Evolutionary conservation across 2,329 filamentous ascomycete species (phyloP).

Genomic region (Calonectria fujianensis): DNA sequence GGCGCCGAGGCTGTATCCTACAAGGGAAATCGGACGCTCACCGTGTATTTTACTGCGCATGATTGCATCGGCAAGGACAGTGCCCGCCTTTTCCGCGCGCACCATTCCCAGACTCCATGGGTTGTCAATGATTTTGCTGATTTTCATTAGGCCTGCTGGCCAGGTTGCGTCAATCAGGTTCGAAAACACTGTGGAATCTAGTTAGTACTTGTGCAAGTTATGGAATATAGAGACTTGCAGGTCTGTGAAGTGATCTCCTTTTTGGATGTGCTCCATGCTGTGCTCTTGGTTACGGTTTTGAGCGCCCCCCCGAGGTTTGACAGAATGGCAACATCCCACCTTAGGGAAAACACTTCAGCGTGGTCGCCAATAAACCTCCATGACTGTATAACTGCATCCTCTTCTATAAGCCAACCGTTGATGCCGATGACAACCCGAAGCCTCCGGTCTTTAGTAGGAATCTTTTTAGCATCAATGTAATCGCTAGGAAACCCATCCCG

Average conservation of each 20-base stretch:
- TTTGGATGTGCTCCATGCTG: constrained; percentile 85
- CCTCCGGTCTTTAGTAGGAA: constrained; percentile 76
- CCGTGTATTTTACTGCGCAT: constrained; percentile 86
- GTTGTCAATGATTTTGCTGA: constrained; percentile 86
- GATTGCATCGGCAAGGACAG: constrained; percentile 86
- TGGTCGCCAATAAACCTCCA: constrained; percentile 86
- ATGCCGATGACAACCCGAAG: constrained; percentile 89
- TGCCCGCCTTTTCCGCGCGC: constrained; percentile 82
- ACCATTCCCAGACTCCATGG: constrained; percentile 86
- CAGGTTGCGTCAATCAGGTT: constrained; percentile 76
- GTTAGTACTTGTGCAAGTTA: not conserved
- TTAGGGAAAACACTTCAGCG: constrained; percentile 87
- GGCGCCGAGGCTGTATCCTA: constrained; percentile 89
- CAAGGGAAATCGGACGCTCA: constrained; percentile 85
- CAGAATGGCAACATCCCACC: constrained; percentile 88
- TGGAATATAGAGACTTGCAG: constrained; percentile 62
- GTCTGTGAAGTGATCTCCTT: constrained; percentile 68
- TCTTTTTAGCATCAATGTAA: constrained; percentile 69
- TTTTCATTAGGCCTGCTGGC: constrained; percentile 78
- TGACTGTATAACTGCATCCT: constrained; percentile 80
- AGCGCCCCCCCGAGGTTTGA: constrained; percentile 86
- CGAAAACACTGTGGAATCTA: constrained; percentile 66
- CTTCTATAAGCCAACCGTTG: constrained; percentile 85
- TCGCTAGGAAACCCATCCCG: constrained; percentile 67
- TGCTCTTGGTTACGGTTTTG: constrained; percentile 84